Evolutionary conservation across 495 filamentous ascomycete species (phyloP).

Genomic region (Tuber aestivum): DNA sequence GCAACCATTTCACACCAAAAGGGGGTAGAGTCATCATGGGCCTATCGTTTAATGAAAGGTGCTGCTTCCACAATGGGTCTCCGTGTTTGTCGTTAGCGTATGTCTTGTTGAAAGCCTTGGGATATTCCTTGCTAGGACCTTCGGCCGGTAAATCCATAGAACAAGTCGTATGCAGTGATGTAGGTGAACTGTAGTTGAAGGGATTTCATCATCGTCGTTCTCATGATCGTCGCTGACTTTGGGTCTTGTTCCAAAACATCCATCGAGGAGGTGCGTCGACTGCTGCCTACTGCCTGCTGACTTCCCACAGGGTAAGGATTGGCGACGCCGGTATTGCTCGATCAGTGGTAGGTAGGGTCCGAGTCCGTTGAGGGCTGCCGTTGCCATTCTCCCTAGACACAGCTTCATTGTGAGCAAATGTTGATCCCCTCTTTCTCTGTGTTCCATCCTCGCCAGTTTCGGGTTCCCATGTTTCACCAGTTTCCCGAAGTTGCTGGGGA

Average conservation of each 20-base stretch:
- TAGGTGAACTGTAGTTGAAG: slow-evolving; percentile 34
- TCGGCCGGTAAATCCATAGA: slow-evolving; percentile 23
- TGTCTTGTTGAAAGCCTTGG: slow-evolving; percentile 61
- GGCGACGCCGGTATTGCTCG: slow-evolving; percentile 10
- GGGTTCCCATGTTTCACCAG: background rate
- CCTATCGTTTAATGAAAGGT: slow-evolving; percentile 71
- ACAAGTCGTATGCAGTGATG: slow-evolving; percentile 15
- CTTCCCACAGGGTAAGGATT: slow-evolving; percentile 6
- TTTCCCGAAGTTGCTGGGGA: background rate
- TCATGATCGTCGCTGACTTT: slow-evolving; percentile 18
- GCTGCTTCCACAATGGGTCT: slow-evolving; percentile 74
- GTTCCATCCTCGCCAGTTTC: slow-evolving; percentile 16
- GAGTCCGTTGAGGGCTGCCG: background rate
- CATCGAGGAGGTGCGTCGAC: slow-evolving; percentile 42
- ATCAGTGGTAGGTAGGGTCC: slow-evolving; percentile 3
- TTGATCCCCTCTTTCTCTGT: slow-evolving; percentile 34
- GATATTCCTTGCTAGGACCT: slow-evolving; percentile 53
- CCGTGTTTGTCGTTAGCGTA: slow-evolving; percentile 58
- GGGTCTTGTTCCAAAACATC: slow-evolving; percentile 48
- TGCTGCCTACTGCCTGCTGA: slow-evolving; percentile 10
- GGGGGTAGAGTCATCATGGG: slow-evolving; percentile 77
- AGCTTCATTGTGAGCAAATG: slow-evolving; percentile 23
- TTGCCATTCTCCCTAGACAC: slow-evolving; percentile 10
- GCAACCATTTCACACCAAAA: slow-evolving; percentile 73
- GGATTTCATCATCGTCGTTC: slow-evolving; percentile 30